A percentile compares a stretch with the other conserved stretches of the same genome.
phyloP scores from a whole-genome alignment of 2,329 filamentous ascomycete genomes.

The Orbilia oligospora region DNA sequence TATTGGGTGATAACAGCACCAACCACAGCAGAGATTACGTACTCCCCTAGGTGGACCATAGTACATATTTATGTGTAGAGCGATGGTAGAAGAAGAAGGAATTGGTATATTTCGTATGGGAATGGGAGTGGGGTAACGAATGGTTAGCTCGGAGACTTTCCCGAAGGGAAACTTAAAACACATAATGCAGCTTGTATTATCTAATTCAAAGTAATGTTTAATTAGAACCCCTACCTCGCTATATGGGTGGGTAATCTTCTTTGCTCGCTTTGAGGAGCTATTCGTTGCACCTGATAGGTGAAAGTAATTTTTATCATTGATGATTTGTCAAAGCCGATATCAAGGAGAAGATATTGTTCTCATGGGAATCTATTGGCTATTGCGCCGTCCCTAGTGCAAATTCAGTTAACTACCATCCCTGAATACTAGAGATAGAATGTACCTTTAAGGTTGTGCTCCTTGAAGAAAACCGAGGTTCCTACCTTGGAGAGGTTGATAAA shows the following conservation, averaged over 20 bases:
- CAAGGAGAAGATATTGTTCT: background rate
- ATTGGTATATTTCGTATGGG: background rate
- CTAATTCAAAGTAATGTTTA: background rate
- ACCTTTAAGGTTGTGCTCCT: too few relatives aligned
- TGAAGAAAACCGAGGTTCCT: too few relatives aligned
- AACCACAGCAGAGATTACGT: slow-evolving; percentile 1
- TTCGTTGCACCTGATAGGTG: background rate
- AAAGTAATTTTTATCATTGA: background rate
- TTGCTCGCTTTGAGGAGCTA: background rate
- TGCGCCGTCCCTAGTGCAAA: too few relatives aligned
- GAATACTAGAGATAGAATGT: too few relatives aligned
- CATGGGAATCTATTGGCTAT: too few relatives aligned
- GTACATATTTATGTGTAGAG: background rate
- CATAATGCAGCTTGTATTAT: background rate
- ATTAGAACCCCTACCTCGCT: background rate
- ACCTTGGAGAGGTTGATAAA: too few relatives aligned
- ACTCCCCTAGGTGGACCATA: background rate
- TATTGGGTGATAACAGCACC: slow-evolving; percentile 5
- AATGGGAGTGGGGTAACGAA: background rate
- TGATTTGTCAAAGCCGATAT: background rate
- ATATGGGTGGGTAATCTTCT: background rate
- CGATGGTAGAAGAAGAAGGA: background rate
- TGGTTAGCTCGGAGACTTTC: background rate
- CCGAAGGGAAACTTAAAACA: background rate
- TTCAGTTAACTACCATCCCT: too few relatives aligned